These are phyloP conservation scores for Russula earlei DNA, from an alignment of 768 basidiomycete genomes.

Conservation along the genomic window DNA sequence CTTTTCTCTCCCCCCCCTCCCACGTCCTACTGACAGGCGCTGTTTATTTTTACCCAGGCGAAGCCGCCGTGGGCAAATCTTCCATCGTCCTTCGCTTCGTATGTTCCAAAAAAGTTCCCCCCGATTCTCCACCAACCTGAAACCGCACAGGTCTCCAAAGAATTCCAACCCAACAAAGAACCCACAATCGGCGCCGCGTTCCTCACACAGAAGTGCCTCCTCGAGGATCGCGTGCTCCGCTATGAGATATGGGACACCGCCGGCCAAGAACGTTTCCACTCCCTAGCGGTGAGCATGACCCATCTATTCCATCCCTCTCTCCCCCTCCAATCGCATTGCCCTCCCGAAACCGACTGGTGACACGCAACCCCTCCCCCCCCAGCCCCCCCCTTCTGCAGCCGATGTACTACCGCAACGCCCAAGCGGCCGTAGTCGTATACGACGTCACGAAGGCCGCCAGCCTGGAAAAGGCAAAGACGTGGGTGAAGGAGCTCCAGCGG, in stretches of 20 bases:
- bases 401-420: conserved; percentile 98
- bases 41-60: conserved; percentile 43
- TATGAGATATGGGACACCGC: conserved; percentile 99
- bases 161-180: conserved; percentile 98
- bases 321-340: neutral
- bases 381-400: conserved; percentile 40
- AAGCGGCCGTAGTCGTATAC: conserved; percentile 96
- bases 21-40: neutral
- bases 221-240: conserved; percentile 87
- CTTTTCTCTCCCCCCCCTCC: neutral
- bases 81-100: conserved; percentile 98
- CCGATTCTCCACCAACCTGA: conserved; percentile 6
- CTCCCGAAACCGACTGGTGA: no score
- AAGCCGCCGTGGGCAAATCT: conserved; percentile 98
- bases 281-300: conserved; percentile 67
- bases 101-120: conserved; percentile 28
- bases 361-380: no score
- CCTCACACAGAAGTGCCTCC: conserved; percentile 87
- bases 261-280: conserved; percentile 95
- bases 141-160: conserved; percentile 69
- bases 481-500: conserved; percentile 98
- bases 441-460: conserved; percentile 94
- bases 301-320: neutral
- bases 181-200: conserved; percentile 98
- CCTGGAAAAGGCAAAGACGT: conserved; percentile 97